Conservation (phyloP, 164 flowering plant genomes). For the Nymphaea colorata region DNA sequence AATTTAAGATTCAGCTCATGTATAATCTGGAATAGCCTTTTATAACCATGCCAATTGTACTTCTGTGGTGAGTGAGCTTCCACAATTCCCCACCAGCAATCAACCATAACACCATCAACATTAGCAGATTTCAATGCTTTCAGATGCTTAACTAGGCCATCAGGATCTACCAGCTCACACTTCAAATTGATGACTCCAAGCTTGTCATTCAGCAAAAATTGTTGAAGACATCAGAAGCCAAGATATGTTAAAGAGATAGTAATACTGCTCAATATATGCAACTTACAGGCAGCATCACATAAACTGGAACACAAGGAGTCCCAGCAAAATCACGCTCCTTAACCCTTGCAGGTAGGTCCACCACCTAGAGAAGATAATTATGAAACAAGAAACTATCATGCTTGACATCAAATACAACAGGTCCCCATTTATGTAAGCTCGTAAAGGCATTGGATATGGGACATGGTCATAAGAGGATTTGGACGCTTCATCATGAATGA, state of each 20-base stretch:
- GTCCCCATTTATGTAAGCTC: neutral
- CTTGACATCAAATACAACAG: neutral
- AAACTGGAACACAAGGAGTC: constrained; percentile 78
- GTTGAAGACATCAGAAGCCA: neutral
- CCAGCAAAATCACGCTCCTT: constrained; percentile 82
- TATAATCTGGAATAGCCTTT: constrained; percentile 62
- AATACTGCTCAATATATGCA: neutral
- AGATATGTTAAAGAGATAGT: neutral
- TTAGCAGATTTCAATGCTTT: constrained; percentile 59
- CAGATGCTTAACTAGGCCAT: constrained; percentile 67
- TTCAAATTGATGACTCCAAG: constrained; percentile 74
- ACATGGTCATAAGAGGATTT: too few species aligned
- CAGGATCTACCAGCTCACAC: constrained; percentile 81
- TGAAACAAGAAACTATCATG: neutral
- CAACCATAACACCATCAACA: constrained; percentile 87
- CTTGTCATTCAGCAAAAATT: constrained; percentile 21
- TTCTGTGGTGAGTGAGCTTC: constrained; percentile 72
- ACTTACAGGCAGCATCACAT: constrained; percentile 94
- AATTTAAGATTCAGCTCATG: constrained; percentile 70
- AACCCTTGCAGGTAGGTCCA: constrained; percentile 28
- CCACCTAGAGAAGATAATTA: constrained; percentile 19
- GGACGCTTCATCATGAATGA: too few species aligned
- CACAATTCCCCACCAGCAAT: constrained; percentile 98
- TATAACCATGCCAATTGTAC: constrained; percentile 84
- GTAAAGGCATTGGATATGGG: too few species aligned